These are phyloP conservation scores for Nepenthes gracilis DNA, from an alignment of 148 eudicot species.

Conservation along the genomic window DNA sequence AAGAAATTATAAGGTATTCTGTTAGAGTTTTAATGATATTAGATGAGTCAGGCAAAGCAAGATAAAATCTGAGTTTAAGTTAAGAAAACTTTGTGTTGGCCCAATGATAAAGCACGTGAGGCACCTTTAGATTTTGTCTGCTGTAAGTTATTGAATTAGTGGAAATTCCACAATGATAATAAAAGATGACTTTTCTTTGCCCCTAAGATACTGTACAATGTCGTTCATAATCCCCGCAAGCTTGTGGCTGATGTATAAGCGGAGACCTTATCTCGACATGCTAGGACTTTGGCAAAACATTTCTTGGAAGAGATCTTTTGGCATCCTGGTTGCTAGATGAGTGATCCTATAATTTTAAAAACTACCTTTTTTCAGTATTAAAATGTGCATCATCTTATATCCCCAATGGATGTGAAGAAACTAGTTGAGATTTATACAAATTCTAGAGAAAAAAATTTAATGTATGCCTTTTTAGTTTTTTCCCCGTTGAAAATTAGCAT, in stretches of 20 bases:
- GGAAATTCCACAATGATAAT: constrained; percentile 67
- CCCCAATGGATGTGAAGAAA: no score
- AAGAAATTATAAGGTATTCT: no score
- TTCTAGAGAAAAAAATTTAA: no score
- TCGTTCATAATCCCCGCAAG: constrained; percentile 79
- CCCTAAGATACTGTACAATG: constrained; percentile 66
- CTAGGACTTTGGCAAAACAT: constrained; percentile 66
- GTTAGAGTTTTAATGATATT: no score
- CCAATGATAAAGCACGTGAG: no score
- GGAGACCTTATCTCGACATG: constrained; percentile 81
- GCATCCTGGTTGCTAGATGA: constrained; percentile 89
- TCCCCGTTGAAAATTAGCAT: not conserved
- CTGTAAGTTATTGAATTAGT: constrained; percentile 20
- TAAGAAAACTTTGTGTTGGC: no score
- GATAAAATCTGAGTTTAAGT: no score
- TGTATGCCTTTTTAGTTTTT: no score
- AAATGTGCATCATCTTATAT: no score
- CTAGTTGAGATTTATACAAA: no score
- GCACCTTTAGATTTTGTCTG: no score
- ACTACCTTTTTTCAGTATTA: not conserved
- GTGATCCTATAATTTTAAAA: constrained; percentile 41
- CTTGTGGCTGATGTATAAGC: constrained; percentile 71
- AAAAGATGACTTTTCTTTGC: constrained; percentile 57
- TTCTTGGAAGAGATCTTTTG: constrained; percentile 59
- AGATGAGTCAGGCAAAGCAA: no score